Conservation (phyloP, 441 rosid species). For the Omphalea diandra region DNA sequence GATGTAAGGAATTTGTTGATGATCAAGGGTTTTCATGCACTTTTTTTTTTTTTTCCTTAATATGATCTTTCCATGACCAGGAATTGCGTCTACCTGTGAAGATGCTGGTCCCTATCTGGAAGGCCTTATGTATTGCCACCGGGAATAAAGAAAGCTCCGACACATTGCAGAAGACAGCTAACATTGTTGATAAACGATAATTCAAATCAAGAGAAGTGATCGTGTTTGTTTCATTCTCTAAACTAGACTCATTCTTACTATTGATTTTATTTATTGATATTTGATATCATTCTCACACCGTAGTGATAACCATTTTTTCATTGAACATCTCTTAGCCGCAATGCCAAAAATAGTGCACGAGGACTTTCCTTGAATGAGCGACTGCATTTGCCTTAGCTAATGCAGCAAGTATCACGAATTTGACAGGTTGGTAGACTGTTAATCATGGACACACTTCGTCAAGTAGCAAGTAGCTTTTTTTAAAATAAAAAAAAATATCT, state of each 20-base stretch:
- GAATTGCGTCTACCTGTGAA: constrained; percentile 74
- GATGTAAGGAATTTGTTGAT: background rate
- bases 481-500: background rate
- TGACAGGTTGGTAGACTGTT: background rate
- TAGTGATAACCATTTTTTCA: background rate
- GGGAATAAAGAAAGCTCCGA: constrained; percentile 36
- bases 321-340: background rate
- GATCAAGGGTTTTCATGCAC: background rate
- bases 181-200: background rate
- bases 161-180: background rate
- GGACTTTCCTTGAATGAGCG: background rate
- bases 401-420: too few relatives aligned
- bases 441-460: background rate
- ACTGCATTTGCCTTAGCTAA: background rate
- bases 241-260: background rate
- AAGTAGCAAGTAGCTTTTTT: background rate
- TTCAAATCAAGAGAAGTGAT: background rate
- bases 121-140: constrained; percentile 60
- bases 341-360: background rate
- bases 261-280: background rate
- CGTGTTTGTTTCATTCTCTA: background rate
- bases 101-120: constrained; percentile 85
- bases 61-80: constrained; percentile 31
- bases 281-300: background rate
- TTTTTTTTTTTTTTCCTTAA: constrained; percentile 1